Conservation (phyloP, 768 basidiomycete species). For the Suillus ampliporus region DNA sequence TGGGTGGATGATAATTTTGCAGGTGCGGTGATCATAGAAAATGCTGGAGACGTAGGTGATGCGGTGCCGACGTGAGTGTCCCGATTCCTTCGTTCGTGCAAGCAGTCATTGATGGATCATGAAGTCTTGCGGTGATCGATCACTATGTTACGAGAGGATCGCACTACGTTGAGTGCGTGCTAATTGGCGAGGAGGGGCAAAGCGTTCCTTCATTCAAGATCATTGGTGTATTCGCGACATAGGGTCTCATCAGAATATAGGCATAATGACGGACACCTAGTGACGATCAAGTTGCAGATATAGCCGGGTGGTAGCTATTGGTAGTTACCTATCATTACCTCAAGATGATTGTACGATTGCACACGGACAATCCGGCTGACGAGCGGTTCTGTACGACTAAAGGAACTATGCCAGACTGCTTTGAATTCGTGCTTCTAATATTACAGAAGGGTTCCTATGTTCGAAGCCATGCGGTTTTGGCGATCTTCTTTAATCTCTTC, state of each 20-base stretch:
- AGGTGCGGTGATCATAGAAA: conserved; percentile 79
- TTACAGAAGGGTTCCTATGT: conserved; percentile 43
- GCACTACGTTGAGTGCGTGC: conserved; percentile 91
- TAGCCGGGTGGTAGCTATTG: not conserved
- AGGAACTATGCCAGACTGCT: not conserved
- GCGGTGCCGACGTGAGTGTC: conserved; percentile 68
- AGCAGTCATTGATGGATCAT: conserved; percentile 4
- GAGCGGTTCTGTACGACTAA: not conserved
- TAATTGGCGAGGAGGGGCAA: conserved; percentile 87
- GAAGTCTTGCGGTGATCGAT: conserved; percentile 86
- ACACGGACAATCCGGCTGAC: not conserved
- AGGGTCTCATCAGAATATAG: conserved; percentile 6
- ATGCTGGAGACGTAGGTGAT: conserved; percentile 69
- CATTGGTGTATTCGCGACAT: conserved; percentile 88
- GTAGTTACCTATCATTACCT: not conserved
- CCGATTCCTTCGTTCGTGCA: conserved; percentile 16
- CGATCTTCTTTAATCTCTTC: conserved; percentile 81
- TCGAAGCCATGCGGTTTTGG: conserved; percentile 88
- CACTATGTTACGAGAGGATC: conserved; percentile 83
- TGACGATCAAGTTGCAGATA: not conserved
- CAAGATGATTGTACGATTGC: not conserved
- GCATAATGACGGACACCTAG: not conserved
- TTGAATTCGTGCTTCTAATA: conserved; percentile 7
- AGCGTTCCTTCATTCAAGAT: conserved; percentile 86
- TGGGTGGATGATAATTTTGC: conserved; percentile 97